phyloP scores from a whole-genome alignment of 352 stramenopile species.

The Globisporangium uncinulatum region DNA sequence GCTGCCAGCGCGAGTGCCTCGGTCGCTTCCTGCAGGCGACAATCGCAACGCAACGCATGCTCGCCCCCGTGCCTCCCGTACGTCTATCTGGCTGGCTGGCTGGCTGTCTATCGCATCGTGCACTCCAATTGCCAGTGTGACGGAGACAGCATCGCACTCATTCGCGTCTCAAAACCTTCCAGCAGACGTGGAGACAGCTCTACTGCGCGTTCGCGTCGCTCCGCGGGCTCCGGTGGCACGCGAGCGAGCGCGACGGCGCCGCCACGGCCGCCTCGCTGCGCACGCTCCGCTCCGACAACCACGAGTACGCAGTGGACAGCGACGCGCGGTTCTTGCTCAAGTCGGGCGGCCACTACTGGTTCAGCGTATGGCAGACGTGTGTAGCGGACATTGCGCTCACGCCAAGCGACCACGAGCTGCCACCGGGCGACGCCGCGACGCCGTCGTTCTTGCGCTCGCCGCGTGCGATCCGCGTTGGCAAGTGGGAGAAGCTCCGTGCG shows the following conservation, averaged over 20 bases:
- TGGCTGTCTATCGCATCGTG: background rate
- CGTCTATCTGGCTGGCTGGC: no score
- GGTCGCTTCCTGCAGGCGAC: slow-evolving; percentile 47
- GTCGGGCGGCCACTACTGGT: slow-evolving; percentile 75
- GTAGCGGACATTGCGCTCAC: slow-evolving; percentile 20
- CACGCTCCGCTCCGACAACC: slow-evolving; percentile 59
- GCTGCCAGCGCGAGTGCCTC: slow-evolving; percentile 69
- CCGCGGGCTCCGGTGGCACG: slow-evolving; percentile 31
- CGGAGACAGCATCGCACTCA: background rate
- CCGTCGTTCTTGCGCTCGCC: slow-evolving; percentile 36
- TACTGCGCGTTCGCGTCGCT: slow-evolving; percentile 48
- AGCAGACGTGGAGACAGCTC: slow-evolving; percentile 47
- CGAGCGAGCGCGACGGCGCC: slow-evolving; percentile 30
- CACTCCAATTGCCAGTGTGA: no score
- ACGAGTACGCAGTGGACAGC: slow-evolving; percentile 52
- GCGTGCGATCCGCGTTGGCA: slow-evolving; percentile 32
- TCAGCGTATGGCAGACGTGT: slow-evolving; percentile 47
- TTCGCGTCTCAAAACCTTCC: background rate
- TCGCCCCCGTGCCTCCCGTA: slow-evolving; percentile 41
- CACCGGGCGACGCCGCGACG: background rate
- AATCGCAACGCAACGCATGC: slow-evolving; percentile 59
- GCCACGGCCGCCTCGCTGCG: slow-evolving; percentile 50
- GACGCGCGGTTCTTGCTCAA: slow-evolving; percentile 34
- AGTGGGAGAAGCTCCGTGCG: slow-evolving; percentile 58
- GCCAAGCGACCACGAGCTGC: background rate